Evolutionary conservation across 192 early-diverging fungal species (phyloP), one percentile per base, ranked within the genome.

Genomic region (Jimgerdemannia flammicorona): DNA sequence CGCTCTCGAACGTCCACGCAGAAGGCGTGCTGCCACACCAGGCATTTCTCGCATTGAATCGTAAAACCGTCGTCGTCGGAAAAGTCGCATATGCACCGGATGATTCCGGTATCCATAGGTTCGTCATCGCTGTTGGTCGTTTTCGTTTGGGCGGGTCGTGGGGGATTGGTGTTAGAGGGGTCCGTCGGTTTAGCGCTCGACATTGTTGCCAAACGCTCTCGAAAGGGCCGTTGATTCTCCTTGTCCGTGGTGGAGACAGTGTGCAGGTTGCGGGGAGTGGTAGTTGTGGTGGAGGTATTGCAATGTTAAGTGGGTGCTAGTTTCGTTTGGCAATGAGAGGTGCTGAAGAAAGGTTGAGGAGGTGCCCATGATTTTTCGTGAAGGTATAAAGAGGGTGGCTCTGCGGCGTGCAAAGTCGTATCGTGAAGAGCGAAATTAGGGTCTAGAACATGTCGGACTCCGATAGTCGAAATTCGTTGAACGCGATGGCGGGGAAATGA

Each of bases 31-130:
- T 99, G 98, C 98, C 98, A 99, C 4, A 96, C 94, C 4, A 88
- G 75, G 78, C 98, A 99, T 67, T 87, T 83, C 68, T 99, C 98
- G 80, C 98, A 99, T 72, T 98, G 95, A 65, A 99, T 95, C 6
- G 98, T 98, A 66, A 92, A 97, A 14, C 98, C 98, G 86, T 99
- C 98, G 86, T 99, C 98, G 72, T 97, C 93, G 65, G 86, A 87
- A 72, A 86, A 89, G 29, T 85, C 84, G 81, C 98, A 99, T 71
- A 99, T 96, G 83, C 98, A 99, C 20, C 96, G 93, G 85, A 99
- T 99, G 64, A 92, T 85, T 1, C 93, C 96, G 29, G 90, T 87
- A 81, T 98, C 98, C 9, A 90, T 90, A 19, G 86, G 89, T 44
- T 84, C 88, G 17, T 85, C 86, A 44, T 89, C 84, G 8, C 49